phyloP scores from a whole-genome alignment of 2,329 filamentous ascomycete genomes.

The Clathrospora elynae region DNA sequence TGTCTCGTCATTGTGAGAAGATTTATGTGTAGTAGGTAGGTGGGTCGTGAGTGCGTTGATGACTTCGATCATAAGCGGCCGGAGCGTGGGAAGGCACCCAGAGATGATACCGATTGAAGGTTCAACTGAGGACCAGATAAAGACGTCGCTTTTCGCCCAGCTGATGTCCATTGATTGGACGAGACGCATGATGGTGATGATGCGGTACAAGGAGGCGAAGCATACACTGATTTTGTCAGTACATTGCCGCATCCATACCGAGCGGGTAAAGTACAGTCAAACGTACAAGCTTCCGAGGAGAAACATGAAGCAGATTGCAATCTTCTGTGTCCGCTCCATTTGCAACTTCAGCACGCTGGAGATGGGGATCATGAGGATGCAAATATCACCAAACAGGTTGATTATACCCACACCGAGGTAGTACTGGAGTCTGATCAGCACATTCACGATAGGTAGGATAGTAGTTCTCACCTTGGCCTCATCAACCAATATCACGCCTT shows the following conservation, averaged over 20 bases:
- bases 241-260: background rate
- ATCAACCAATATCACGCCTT: slow-evolving; percentile 23
- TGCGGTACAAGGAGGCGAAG: slow-evolving; percentile 35
- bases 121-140: slow-evolving; percentile 36
- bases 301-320: slow-evolving; percentile 31
- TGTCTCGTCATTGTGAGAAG: slow-evolving; percentile 10
- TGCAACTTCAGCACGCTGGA: slow-evolving; percentile 17
- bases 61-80: slow-evolving; percentile 24
- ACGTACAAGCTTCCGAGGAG: slow-evolving; percentile 33
- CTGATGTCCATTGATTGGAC: slow-evolving; percentile 28
- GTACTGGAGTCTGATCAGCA: slow-evolving; percentile 21
- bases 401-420: slow-evolving; percentile 32
- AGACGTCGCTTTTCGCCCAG: slow-evolving; percentile 37
- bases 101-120: slow-evolving; percentile 36
- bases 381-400: slow-evolving; percentile 32
- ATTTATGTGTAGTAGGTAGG: slow-evolving; percentile 17
- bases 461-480: slow-evolving; percentile 23
- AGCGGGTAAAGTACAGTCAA: too few relatives aligned
- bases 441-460: too few relatives aligned
- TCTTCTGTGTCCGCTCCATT: slow-evolving; percentile 28
- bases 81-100: slow-evolving; percentile 32
- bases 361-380: slow-evolving; percentile 16
- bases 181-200: slow-evolving; percentile 30
- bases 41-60: slow-evolving; percentile 16
- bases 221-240: slow-evolving; percentile 12